Evolutionary conservation across 805 yeast genomes (phyloP).

Genomic region (Brettanomyces bruxellensis): DNA sequence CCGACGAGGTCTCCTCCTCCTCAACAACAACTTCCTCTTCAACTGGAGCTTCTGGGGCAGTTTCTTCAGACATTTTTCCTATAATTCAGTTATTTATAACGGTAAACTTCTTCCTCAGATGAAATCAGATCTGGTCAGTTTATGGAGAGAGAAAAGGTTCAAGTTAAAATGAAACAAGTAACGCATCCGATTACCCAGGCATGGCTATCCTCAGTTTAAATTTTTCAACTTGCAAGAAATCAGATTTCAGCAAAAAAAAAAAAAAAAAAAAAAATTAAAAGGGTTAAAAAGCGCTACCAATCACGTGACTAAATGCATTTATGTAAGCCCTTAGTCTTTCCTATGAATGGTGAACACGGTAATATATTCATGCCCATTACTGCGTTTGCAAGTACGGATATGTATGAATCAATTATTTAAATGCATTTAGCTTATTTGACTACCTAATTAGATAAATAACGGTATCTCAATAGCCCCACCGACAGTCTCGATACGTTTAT

Average conservation of each 20-base stretch:
- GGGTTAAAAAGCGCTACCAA: background rate
- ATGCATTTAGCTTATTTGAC: no score
- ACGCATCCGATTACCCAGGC: background rate
- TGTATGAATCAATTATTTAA: no score
- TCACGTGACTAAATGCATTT: background rate
- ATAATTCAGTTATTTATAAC: conserved; percentile 2
- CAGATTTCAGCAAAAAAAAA: background rate
- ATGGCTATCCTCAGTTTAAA: background rate
- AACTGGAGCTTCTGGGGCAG: conserved; percentile 64
- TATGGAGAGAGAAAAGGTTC: conserved; percentile 3
- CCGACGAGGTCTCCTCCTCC: conserved; percentile 77
- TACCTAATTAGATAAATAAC: conserved; percentile 24
- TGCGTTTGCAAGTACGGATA: no score
- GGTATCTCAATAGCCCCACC: conserved; percentile 40
- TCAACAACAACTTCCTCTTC: conserved; percentile 69
- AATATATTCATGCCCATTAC: no score
- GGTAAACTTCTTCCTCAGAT: conserved; percentile 33
- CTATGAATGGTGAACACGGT: no score
- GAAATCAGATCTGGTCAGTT: conserved; percentile 27
- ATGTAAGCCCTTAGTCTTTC: background rate
- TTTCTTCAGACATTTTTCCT: conserved; percentile 59
- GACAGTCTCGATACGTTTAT: conserved; percentile 24
- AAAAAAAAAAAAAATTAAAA: background rate
- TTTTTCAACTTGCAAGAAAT: background rate
- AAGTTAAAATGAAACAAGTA: background rate